Conservation (phyloP, 768 basidiomycete genomes). For the Piloderma croceum region DNA sequence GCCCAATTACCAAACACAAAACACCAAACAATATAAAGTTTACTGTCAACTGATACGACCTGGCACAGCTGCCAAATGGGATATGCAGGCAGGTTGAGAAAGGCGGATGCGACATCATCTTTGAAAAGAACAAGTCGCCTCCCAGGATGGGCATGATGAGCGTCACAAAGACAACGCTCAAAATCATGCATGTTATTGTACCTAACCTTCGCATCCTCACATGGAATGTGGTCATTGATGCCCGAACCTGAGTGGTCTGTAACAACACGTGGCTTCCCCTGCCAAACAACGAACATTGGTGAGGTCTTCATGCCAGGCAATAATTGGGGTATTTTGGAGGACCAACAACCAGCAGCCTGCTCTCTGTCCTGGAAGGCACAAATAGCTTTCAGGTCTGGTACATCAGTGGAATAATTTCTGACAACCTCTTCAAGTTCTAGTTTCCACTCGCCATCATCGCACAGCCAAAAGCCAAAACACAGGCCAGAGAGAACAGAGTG, state of each 20-base stretch:
- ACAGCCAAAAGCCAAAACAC: constrained; percentile 30
- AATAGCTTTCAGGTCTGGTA: constrained; percentile 11
- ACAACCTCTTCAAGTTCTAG: neutral
- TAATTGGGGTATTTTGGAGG: constrained; percentile 8
- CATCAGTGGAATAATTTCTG: constrained; percentile 11
- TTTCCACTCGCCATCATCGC: constrained; percentile 19
- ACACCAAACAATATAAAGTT: constrained; percentile 20
- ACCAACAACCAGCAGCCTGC: constrained; percentile 14
- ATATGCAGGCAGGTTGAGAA: constrained; percentile 26
- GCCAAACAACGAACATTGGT: constrained; percentile 24
- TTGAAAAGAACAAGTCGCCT: constrained; percentile 19
- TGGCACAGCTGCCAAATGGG: constrained; percentile 32
- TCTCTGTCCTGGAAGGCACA: constrained; percentile 15
- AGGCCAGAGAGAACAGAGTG: constrained; percentile 19
- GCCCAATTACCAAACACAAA: constrained; percentile 24
- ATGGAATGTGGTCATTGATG: constrained; percentile 15
- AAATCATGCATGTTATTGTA: constrained; percentile 22
- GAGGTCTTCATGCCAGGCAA: constrained; percentile 24
- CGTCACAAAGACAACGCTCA: constrained; percentile 11
- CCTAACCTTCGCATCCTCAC: constrained; percentile 15
- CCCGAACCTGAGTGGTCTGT: constrained; percentile 23
- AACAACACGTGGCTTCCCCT: constrained; percentile 22
- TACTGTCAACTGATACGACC: constrained; percentile 21
- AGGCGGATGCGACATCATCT: constrained; percentile 26
- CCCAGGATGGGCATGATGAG: constrained; percentile 1